Evolutionary conservation across 495 filamentous ascomycete species (phyloP).

Genomic region (Amphirosellinia nigrospora): DNA sequence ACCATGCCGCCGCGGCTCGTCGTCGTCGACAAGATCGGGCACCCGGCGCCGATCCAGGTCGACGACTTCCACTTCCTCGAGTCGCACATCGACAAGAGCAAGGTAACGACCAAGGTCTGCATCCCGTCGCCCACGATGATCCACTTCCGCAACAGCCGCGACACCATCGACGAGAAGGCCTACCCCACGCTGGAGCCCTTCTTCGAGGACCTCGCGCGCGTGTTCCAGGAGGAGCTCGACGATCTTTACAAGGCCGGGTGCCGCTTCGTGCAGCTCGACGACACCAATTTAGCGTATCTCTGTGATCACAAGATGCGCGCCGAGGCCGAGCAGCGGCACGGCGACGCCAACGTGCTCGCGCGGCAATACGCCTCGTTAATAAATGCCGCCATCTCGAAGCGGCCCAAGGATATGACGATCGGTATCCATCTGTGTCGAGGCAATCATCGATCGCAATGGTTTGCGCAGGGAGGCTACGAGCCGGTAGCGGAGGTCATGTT

Average conservation of each 20-base stretch:
- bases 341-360: conserved; percentile 62
- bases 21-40: conserved; percentile 52
- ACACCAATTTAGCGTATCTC: conserved; percentile 70
- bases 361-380: conserved; percentile 67
- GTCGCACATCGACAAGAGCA: conserved; percentile 51
- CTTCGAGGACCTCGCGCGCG: conserved; percentile 65
- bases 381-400: conserved; percentile 63
- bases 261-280: conserved; percentile 70
- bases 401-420: conserved; percentile 66
- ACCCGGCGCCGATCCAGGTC: conserved; percentile 60
- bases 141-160: conserved; percentile 67
- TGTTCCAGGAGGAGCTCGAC: conserved; percentile 65
- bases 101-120: conserved; percentile 66
- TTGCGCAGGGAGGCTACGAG: conserved; percentile 72
- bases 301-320: conserved; percentile 68
- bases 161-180: conserved; percentile 59
- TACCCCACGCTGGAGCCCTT: conserved; percentile 65
- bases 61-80: conserved; percentile 65
- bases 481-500: conserved; percentile 70
- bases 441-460: conserved; percentile 63
- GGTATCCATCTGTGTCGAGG: conserved; percentile 72
- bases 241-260: conserved; percentile 67
- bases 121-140: conserved; percentile 71
- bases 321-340: conserved; percentile 64
- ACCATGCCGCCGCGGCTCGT: conserved; percentile 52